Evolutionary conservation across 2,329 filamentous ascomycete genomes (phyloP), one percentile per base, ranked within the genome.

Genomic region (Plectosphaerella plurivora): DNA sequence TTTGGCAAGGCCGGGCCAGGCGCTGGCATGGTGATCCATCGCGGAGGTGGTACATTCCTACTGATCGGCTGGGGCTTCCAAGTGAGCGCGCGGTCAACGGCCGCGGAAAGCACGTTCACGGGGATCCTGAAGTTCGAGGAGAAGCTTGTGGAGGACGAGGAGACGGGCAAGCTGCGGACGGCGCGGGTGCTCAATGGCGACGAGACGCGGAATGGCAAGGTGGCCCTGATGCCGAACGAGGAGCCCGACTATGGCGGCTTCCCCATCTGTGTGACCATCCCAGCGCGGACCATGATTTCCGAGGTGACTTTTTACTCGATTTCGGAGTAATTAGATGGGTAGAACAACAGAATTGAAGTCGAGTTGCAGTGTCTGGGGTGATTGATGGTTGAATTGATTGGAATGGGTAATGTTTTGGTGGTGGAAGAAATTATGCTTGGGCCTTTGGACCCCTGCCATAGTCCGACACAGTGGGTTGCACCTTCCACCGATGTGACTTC

Each of bases 241-340:
- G 67, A 78, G 42, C 75, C 76, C 0, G 76, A 81, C 54, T 80
- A 80, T 61, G 77, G 77, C 4, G 73, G 72, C 0, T 79, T 78
- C 51, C 74, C 75, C 1, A 80, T 79, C 25, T 69, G 68, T 42
- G 69, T 80, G 3, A 80, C 75, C 1, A 75, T 81, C 35, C 77
- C 76, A 1, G 73, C 75, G 1, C 63, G 68, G 45, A 80, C 76
- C 1, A 68, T 65, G 58, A 72, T 77, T 59, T 70, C 72, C 1
- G 63, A 72, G 50, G 59, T 68, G 6, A 63, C 67, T 39, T 58
- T 64, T 3, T 71, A 71, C 59, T 57, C 56, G 18, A 16, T 47
- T 15, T 28, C 45, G 11, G 45, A 35, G 15, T 47, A 18, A 20
- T 11, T 9, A 42, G 39, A 9, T 22, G 22, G 22, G 22, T 22